A percentile compares a stretch with the other conserved stretches of the same genome.
These are phyloP conservation scores for Entonaema liquescens DNA, from an alignment of 495 filamentous ascomycete species.

Conservation along the genomic window DNA sequence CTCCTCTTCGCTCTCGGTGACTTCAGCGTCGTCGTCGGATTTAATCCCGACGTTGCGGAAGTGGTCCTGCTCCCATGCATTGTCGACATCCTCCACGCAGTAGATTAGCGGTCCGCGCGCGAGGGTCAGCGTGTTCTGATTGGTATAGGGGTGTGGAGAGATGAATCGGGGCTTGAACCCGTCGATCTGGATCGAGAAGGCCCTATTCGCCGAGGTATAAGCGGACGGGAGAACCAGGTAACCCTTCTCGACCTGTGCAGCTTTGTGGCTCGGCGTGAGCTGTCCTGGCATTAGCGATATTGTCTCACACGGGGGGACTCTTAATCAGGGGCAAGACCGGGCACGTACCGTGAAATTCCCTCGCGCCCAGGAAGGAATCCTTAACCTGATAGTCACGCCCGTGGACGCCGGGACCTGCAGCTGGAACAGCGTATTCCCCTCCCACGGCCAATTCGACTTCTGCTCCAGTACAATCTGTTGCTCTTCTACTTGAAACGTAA, in stretches of 20 bases:
- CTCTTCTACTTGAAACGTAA: constrained; percentile 51
- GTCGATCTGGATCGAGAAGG: constrained; percentile 45
- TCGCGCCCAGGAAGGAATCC: constrained; percentile 62
- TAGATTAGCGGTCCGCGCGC: constrained; percentile 66
- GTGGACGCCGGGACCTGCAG: constrained; percentile 45
- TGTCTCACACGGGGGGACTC: constrained; percentile 16
- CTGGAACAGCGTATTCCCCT: constrained; percentile 59
- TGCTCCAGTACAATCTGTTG: constrained; percentile 54
- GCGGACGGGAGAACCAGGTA: constrained; percentile 56
- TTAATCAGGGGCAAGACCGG: constrained; percentile 5
- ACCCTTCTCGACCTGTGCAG: constrained; percentile 53
- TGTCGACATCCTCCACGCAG: constrained; percentile 66
- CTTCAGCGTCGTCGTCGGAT: constrained; percentile 47
- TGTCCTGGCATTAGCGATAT: constrained; percentile 34
- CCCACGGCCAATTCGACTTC: constrained; percentile 64
- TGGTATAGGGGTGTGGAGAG: constrained; percentile 61
- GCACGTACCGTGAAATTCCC: constrained; percentile 50
- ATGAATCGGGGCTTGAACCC: constrained; percentile 57
- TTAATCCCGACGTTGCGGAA: constrained; percentile 60
- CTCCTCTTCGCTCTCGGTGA: constrained; percentile 46
- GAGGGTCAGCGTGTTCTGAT: constrained; percentile 59
- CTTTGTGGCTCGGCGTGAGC: constrained; percentile 41
- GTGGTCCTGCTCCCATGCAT: constrained; percentile 65
- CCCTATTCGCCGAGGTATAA: constrained; percentile 45
- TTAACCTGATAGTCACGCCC: constrained; percentile 51